These are phyloP conservation scores for Plenodomus tracheiphilus DNA, from an alignment of 2,329 filamentous ascomycete species.

Conservation along the genomic window DNA sequence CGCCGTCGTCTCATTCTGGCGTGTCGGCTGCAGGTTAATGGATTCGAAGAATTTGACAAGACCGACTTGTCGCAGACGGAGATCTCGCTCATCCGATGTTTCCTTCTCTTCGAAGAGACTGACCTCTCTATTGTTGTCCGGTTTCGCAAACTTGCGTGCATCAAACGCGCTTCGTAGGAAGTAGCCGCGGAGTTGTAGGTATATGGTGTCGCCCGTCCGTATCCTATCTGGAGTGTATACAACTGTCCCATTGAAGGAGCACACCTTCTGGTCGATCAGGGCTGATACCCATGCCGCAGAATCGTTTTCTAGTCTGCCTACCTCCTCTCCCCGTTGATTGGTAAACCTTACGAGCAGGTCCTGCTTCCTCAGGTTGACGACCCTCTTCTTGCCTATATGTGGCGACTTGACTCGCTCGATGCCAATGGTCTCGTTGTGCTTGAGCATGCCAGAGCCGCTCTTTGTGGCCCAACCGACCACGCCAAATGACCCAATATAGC, in stretches of 20 bases:
- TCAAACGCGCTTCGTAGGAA: slow-evolving; percentile 76
- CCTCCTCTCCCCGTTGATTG: slow-evolving; percentile 74
- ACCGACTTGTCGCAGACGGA: slow-evolving; percentile 83
- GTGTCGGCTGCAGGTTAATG: slow-evolving; percentile 77
- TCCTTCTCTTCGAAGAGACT: slow-evolving; percentile 84
- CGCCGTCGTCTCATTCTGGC: slow-evolving; percentile 71
- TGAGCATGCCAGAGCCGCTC: slow-evolving; percentile 74
- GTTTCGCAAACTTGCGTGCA: slow-evolving; percentile 61
- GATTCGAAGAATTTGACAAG: slow-evolving; percentile 89
- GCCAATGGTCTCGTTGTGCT: slow-evolving; percentile 78
- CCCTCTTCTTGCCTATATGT: slow-evolving; percentile 49
- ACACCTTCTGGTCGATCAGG: slow-evolving; percentile 86
- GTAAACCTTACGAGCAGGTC: slow-evolving; percentile 94
- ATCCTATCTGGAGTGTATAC: slow-evolving; percentile 86
- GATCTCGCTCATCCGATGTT: slow-evolving; percentile 78
- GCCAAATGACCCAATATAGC: slow-evolving; percentile 92
- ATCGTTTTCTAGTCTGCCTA: slow-evolving; percentile 85
- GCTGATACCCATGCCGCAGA: slow-evolving; percentile 90
- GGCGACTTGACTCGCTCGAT: slow-evolving; percentile 86
- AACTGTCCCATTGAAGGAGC: slow-evolving; percentile 82
- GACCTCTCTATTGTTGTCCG: slow-evolving; percentile 70
- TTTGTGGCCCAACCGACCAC: slow-evolving; percentile 89
- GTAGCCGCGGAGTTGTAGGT: slow-evolving; percentile 80
- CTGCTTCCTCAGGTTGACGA: slow-evolving; percentile 65
- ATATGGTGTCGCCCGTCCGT: slow-evolving; percentile 91